A percentile compares a stretch with the other conserved stretches of the same genome.
phyloP scores from a whole-genome alignment of 2,329 filamentous ascomycete genomes.

The Pyrenochaeta sp. region DNA sequence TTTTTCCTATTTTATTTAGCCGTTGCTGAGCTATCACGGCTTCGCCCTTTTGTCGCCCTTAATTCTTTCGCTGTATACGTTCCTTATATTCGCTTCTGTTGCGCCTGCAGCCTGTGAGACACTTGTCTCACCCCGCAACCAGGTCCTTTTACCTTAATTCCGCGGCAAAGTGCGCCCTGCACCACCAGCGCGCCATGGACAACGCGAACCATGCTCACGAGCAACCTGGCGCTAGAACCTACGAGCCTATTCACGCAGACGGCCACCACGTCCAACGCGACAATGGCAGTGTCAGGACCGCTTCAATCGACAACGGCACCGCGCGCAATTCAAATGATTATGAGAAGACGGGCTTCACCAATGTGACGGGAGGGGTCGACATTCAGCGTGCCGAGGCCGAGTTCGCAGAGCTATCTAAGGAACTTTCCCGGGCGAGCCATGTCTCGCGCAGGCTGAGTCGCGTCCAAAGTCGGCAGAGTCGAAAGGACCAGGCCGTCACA shows the following conservation, averaged over 20 bases:
- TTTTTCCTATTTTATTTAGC: slow-evolving; percentile 20
- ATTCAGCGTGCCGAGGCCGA: slow-evolving; percentile 74
- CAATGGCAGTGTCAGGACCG: slow-evolving; percentile 27
- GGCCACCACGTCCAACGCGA: slow-evolving; percentile 23
- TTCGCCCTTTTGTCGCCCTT: slow-evolving; percentile 3
- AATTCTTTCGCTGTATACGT: slow-evolving; percentile 11
- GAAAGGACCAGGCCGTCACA: slow-evolving; percentile 38
- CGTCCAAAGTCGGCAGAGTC: slow-evolving; percentile 57
- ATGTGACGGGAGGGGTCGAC: slow-evolving; percentile 57
- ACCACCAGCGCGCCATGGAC: slow-evolving; percentile 31
- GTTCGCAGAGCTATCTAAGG: slow-evolving; percentile 70
- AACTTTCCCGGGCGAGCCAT: slow-evolving; percentile 53
- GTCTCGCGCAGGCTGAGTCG: slow-evolving; percentile 50
- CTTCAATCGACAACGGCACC: slow-evolving; percentile 31
- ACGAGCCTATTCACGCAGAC: slow-evolving; percentile 40
- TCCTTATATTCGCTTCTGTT: slow-evolving; percentile 23
- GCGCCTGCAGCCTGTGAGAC: slow-evolving; percentile 14
- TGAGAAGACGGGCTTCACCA: slow-evolving; percentile 22
- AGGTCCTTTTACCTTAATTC: background rate
- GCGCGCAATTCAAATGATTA: slow-evolving; percentile 31
- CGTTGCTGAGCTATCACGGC: slow-evolving; percentile 10
- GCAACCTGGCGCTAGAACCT: slow-evolving; percentile 34
- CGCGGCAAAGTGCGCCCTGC: slow-evolving; percentile 30
- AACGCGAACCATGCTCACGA: slow-evolving; percentile 29
- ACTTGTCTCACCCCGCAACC: slow-evolving; percentile 4